Percentiles rank a stretch among this genome's conserved stretches.
phyloP scores from a whole-genome alignment of 345 rosid genomes.

The Lepidium africanum region DNA sequence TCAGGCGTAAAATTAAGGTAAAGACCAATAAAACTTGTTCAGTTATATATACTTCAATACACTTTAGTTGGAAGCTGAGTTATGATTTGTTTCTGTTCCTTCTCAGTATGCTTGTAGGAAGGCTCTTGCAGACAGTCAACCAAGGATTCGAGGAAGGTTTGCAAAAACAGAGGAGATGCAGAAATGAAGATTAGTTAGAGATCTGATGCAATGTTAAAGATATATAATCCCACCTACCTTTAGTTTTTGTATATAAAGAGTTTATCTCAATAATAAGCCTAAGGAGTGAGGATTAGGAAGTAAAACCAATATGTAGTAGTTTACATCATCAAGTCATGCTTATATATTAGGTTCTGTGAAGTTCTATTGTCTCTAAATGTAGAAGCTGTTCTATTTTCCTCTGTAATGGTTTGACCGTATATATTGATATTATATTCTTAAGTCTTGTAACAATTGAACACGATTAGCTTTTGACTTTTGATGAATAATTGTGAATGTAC shows the following conservation, averaged over 20 bases:
- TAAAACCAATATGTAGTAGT: constrained; percentile 3
- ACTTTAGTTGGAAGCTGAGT: background rate
- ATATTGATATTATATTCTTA: background rate
- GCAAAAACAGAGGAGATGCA: constrained; percentile 74
- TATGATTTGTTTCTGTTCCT: background rate
- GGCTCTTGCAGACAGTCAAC: constrained; percentile 96
- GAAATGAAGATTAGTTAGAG: constrained; percentile 23
- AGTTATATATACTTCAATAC: background rate
- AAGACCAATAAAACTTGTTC: background rate
- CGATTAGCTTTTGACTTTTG: background rate
- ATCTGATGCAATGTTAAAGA: background rate
- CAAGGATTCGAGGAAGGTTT: constrained; percentile 91
- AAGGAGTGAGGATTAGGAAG: constrained; percentile 8
- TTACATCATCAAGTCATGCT: background rate
- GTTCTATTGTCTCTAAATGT: background rate
- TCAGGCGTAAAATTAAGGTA: constrained; percentile 94
- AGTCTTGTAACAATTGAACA: background rate
- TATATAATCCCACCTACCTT: background rate
- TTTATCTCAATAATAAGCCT: constrained; percentile 13
- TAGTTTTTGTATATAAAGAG: constrained; percentile 4
- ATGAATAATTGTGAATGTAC: background rate
- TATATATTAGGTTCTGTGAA: constrained; percentile 3
- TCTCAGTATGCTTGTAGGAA: constrained; percentile 96
- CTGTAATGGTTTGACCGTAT: background rate
- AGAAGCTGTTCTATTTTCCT: background rate